These are phyloP conservation scores for Chlorella vulgaris DNA, from an alignment of 139 green algal species.

Conservation along the genomic window DNA sequence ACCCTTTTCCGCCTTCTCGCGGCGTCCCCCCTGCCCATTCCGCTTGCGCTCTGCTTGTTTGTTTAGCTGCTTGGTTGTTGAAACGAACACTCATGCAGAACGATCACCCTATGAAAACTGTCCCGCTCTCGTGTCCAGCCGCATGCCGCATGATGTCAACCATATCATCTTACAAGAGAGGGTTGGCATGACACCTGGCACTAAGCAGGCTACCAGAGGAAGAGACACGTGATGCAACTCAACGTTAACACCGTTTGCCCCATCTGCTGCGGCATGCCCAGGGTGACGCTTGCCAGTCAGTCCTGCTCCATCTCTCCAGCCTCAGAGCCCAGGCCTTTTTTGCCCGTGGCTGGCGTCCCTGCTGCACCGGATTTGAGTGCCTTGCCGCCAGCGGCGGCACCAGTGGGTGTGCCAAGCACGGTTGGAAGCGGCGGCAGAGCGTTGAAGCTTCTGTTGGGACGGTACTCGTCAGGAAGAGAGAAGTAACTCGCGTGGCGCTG, in stretches of 20 bases:
- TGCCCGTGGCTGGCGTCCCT: not conserved
- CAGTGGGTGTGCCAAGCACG: not conserved
- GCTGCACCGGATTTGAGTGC: not conserved
- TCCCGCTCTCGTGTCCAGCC: no score
- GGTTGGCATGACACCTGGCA: no score
- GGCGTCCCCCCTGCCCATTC: slow-evolving; percentile 7
- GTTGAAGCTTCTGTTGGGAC: slow-evolving; percentile 18
- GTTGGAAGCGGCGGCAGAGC: not conserved
- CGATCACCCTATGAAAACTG: no score
- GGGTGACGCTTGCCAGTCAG: not conserved
- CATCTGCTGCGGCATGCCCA: no score
- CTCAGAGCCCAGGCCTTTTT: not conserved
- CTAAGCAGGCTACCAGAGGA: no score
- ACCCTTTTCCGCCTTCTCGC: not conserved
- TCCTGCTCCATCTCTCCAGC: not conserved
- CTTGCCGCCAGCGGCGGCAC: not conserved
- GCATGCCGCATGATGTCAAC: no score
- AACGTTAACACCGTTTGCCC: no score
- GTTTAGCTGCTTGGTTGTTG: not conserved
- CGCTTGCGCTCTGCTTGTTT: no score
- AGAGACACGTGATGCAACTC: no score
- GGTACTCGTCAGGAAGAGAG: slow-evolving; percentile 31
- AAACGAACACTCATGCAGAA: not conserved
- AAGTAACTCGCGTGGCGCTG: slow-evolving; percentile 32
- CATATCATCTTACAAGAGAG: no score